These are phyloP conservation scores for Cladobotryum mycophilum DNA, from an alignment of 2,329 filamentous ascomycete genomes.

Conservation along the genomic window DNA sequence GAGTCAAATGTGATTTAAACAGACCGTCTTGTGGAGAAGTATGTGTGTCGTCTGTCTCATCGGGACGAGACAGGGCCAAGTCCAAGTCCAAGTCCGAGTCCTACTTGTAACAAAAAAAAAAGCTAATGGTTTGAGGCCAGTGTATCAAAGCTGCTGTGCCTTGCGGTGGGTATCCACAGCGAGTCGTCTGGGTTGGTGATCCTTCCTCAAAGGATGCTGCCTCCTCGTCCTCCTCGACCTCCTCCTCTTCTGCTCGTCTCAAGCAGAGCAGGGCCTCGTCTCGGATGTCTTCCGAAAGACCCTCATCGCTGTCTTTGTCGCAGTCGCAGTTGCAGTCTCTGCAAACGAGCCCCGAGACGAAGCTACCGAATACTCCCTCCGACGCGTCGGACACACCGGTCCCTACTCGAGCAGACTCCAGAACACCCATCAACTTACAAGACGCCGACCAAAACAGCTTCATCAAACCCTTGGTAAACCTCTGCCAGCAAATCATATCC, in stretches of 20 bases:
- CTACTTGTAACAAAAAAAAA: no score
- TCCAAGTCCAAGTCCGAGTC: no score
- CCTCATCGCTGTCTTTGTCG: no score
- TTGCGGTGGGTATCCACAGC: constrained; percentile 27
- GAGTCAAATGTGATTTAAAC: constrained; percentile 24
- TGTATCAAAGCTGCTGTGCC: constrained; percentile 22
- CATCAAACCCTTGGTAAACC: constrained; percentile 16
- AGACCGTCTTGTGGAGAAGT: constrained; percentile 19
- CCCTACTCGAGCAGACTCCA: constrained; percentile 1
- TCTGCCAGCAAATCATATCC: constrained; percentile 21
- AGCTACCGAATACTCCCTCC: no score
- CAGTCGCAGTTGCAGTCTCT: no score
- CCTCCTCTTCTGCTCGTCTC: background rate
- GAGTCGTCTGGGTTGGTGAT: constrained; percentile 24
- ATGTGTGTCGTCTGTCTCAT: background rate
- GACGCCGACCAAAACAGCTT: constrained; percentile 18
- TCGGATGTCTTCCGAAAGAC: no score
- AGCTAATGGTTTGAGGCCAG: constrained; percentile 8
- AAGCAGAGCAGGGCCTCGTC: background rate
- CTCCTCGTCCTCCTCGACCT: background rate
- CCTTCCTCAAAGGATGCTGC: constrained; percentile 8
- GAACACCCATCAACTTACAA: constrained; percentile 2
- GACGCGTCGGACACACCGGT: constrained; percentile 6
- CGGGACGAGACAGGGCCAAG: no score
- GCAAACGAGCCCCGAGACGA: no score